Evolutionary conservation across 495 filamentous ascomycete genomes (phyloP), one percentile per base, ranked within the genome.

Genomic region (Tetracladium marchalianum): DNA sequence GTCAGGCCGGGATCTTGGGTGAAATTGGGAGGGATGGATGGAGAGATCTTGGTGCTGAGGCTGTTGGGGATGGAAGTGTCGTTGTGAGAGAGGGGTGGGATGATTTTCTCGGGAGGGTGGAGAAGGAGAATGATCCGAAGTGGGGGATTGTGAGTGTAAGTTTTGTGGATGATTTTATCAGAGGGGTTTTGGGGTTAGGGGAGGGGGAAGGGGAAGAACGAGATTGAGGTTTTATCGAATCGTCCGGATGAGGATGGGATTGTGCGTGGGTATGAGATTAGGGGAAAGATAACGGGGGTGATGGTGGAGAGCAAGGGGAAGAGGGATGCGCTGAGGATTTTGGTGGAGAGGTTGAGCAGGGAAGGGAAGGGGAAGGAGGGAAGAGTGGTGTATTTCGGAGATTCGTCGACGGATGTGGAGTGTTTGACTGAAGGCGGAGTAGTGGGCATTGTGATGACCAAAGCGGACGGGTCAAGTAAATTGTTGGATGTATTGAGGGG

Each of bases 371-470:
- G 31, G 11, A 24, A 18, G 12, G 11, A 38, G 4, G 41, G 24
- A 16, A 42, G 39, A 24, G n/a, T 43, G 4, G 32, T 57, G 5
- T 57, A 57, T 44, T 39, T 57, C 10, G 54, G 54, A 16, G 54
- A 57, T 33, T 57, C 54, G n/a, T 44, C 45, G 11, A 57, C 51
- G 16, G 54, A 57, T 46, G 45, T 57, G 13, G 54, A 53, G 40
- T 57, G 54, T 37, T 43, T 57, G 18, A 24, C 37, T 0, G 44
- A 35, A 0, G 41, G 41, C 27, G 38, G 43, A 13, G 38, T 44
- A 10, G 39, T 31, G 9, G 47, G 44, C 0, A 46, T 57, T 37
- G 33, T 57, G 11, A 53, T 57, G 32, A 12, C 46, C 31, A 27
- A 27, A 7, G 46, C 46, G 13, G 32, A 52, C 31, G 38, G 41